phyloP scores from a whole-genome alignment of 169 alveolate species.

The Cryptosporidium bovis region DNA sequence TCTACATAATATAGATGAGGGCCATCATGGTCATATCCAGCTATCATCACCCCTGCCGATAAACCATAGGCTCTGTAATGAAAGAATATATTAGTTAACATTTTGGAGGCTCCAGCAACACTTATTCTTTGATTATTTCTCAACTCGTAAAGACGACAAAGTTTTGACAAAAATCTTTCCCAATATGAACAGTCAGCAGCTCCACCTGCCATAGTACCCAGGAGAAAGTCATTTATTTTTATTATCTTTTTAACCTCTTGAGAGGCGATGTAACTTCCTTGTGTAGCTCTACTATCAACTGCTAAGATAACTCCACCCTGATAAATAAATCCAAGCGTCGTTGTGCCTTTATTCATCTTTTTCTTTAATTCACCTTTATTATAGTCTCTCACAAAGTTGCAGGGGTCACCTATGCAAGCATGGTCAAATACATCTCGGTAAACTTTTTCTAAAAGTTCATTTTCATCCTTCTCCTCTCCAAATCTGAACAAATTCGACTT shows the following conservation, averaged over 20 bases:
- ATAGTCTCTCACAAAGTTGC: constrained; percentile 47
- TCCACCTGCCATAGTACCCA: constrained; percentile 99
- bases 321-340: constrained; percentile 94
- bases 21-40: constrained; percentile 91
- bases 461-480: background rate
- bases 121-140: constrained; percentile 92
- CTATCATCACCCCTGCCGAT: constrained; percentile 94
- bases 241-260: constrained; percentile 95
- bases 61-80: constrained; percentile 98
- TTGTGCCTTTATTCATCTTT: constrained; percentile 93
- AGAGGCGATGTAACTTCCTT: constrained; percentile 97
- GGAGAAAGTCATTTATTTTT: constrained; percentile 95
- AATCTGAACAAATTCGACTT: background rate
- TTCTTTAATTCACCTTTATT: constrained; percentile 47
- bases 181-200: constrained; percentile 99
- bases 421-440: constrained; percentile 23
- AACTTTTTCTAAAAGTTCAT: constrained; percentile 37
- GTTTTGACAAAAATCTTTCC: constrained; percentile 94
- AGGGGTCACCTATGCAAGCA: constrained; percentile 39
- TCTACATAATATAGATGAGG: constrained; percentile 92
- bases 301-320: constrained; percentile 98
- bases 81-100: constrained; percentile 92
- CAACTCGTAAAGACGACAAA: constrained; percentile 91
- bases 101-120: constrained; percentile 98
- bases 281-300: constrained; percentile 99